phyloP scores from a whole-genome alignment of 2,329 filamentous ascomycete genomes.

The Epicoccum nigrum region DNA sequence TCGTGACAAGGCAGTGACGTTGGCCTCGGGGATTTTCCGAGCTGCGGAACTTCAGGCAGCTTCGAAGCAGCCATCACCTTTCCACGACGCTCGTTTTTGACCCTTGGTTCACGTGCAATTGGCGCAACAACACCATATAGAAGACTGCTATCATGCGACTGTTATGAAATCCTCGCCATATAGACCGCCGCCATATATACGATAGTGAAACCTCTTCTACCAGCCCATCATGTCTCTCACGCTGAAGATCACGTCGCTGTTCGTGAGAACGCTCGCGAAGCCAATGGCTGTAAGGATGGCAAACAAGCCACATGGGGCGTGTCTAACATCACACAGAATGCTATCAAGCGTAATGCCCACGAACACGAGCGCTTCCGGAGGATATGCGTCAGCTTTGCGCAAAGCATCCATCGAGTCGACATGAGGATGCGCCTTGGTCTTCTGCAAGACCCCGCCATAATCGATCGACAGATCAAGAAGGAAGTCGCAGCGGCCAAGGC shows the following conservation, averaged over 20 bases:
- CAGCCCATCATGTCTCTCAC: slow-evolving; percentile 64
- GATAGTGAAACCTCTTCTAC: slow-evolving; percentile 5
- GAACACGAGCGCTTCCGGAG: slow-evolving; percentile 71
- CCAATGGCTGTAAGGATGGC: slow-evolving; percentile 64
- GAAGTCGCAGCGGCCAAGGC: slow-evolving; percentile 63
- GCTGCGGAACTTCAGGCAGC: slow-evolving; percentile 29
- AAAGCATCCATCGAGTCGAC: slow-evolving; percentile 68
- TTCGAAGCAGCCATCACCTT: slow-evolving; percentile 19
- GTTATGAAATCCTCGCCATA: slow-evolving; percentile 13
- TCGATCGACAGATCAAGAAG: slow-evolving; percentile 58
- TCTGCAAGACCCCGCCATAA: slow-evolving; percentile 65
- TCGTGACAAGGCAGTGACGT: slow-evolving; percentile 21
- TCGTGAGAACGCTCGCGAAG: slow-evolving; percentile 69
- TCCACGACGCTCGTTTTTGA: slow-evolving; percentile 3
- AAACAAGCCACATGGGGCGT: not conserved
- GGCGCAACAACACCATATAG: not conserved
- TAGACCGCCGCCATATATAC: slow-evolving; percentile 14
- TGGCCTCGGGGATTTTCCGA: slow-evolving; percentile 27
- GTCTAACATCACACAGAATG: slow-evolving; percentile 56
- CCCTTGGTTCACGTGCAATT: not conserved
- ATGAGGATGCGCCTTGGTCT: slow-evolving; percentile 71
- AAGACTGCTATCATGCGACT: not conserved
- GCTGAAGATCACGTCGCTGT: slow-evolving; percentile 69
- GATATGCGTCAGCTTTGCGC: slow-evolving; percentile 67
- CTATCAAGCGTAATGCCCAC: slow-evolving; percentile 70